Evolutionary conservation across 352 stramenopile genomes (phyloP), one percentile per base, ranked within the genome.

Genomic region (Pythium oligandrum): DNA sequence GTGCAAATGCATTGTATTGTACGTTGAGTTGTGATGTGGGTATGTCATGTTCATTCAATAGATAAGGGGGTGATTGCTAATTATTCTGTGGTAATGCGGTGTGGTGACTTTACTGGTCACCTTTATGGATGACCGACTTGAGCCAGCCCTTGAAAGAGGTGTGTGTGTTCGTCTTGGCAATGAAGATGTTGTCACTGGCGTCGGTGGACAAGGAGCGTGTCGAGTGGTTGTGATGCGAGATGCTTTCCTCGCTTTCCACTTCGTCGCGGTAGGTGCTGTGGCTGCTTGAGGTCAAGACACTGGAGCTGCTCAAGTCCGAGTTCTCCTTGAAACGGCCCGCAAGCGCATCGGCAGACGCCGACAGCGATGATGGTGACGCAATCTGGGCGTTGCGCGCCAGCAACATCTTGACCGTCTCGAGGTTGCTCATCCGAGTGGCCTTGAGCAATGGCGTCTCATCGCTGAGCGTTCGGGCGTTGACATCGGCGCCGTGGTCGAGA

Each of bases 371-470:
- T 31, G 52, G 56, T 12, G 53, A 61, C 34, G 52, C 34, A 44
- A 61, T 31, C 39, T 67, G 44, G 50, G 78, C 75, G 43, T 83
- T 73, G 36, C 74, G 69, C 31, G 73, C 56, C 44, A 88, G 44
- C 34, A 93, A 62, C 50, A 93, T 50, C 66, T 88, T 88, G 33
- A 91, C 78, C 3, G 82, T 89, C 57, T 86, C 62, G 56, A 83
- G 71, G 53, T 93, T 80, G 50, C 75, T 86, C 79, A 93, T 90
- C 57, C 82, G 83, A 51, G 71, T 89, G 32, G 83, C 83, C 59
- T 93, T 93, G 40, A 91, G 63, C 45, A 91, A 61, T 48, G 80
- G 67, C 31, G 83, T 88, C 65, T 90, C 83, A 50, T 81, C 78
- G 40, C 59, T 64, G 11, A 73, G 57, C 2, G 79, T 93, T 47